Base-by-base conservation (phyloP, 805 yeast species). In the Metschnikowia picachoensis region DNA sequence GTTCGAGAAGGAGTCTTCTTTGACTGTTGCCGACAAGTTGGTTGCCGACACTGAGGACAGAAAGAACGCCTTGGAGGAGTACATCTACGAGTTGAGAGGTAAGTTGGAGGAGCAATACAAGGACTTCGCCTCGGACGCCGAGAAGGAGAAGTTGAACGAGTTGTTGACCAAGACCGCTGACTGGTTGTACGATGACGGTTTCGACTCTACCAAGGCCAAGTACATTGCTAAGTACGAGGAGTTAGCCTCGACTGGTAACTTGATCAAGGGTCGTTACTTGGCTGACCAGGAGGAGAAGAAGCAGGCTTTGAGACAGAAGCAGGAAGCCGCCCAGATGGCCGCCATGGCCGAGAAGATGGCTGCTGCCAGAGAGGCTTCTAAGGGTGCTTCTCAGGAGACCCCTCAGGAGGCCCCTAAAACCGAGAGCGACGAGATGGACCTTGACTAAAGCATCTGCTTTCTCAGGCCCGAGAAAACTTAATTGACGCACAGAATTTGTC, bases 21-120 rank as follows among this genome's bases (percentile, higher is more conserved):
- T 94, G 83, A 77, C 80, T 55, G 81, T 89, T 66, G 90, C 85
- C 65, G 99, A 94, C 73, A 94, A 91, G 77, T 83, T 92, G 60
- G 97, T 94, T 56, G 95, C 95, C 57, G 98, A 94, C 76, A 94
- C 98, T 57, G 98, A 94, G 78, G 97, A 94, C 76, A 89, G 90
- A 73, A 94, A 94, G 85, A 94, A 94, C 70, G 94, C 96, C 56
- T 79, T 94, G 52, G 99, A 94, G 79, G 99, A 94, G 79, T 94
- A 94, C 79, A 94, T 94, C 64, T 94, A 94, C 75, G 95, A 89
- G 62, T 82, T 92, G 72, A 87, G 99, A 76, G 96, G 95, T 68
- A 94, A 94, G 77, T 78, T 94, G 64, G 98, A 91, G 50, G 99
- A 90, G 47, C 83, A 83, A 60, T 92, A 92, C 68, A 79, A 87